phyloP scores from a whole-genome alignment of 1,284 basidiomycete genomes.

The Cutaneotrichosporon sp. region DNA sequence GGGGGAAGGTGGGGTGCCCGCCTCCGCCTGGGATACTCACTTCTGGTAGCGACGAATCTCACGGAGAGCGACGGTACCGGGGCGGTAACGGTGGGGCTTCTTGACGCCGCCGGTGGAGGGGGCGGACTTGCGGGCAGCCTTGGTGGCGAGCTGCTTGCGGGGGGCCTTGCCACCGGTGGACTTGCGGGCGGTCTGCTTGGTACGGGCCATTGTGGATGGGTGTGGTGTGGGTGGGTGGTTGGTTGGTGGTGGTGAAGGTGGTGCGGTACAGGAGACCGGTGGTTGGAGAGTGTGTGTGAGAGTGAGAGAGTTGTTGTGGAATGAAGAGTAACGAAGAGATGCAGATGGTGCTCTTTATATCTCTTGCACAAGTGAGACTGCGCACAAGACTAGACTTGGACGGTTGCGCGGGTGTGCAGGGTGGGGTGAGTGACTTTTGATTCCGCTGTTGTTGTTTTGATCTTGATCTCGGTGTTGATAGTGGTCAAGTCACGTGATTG shows the following conservation, averaged over 20 bases:
- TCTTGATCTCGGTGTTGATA: no score
- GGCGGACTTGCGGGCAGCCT: constrained; percentile 62
- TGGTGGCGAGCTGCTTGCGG: constrained; percentile 70
- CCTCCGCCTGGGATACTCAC: constrained; percentile 36
- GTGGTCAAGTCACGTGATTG: background rate
- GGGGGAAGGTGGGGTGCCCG: background rate
- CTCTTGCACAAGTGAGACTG: no score
- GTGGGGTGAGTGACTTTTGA: background rate
- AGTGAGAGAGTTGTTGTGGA: background rate
- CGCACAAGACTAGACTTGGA: no score
- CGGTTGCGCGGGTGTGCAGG: no score
- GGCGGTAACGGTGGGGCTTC: constrained; percentile 96
- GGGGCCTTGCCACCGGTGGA: constrained; percentile 62
- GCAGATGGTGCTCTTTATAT: background rate
- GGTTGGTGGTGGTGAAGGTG: background rate
- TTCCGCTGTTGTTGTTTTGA: background rate
- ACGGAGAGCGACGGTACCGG: constrained; percentile 95
- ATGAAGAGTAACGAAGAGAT: constrained; percentile 5
- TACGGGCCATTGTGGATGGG: constrained; percentile 43
- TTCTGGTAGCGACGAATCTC: constrained; percentile 93
- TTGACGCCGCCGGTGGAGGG: constrained; percentile 90
- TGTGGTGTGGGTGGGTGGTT: background rate
- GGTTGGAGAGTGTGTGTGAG: background rate
- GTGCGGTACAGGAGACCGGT: background rate
- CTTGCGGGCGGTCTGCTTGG: constrained; percentile 64